phyloP scores from a whole-genome alignment of 2,329 filamentous ascomycete species.

The Arthrobotrys conoides region DNA sequence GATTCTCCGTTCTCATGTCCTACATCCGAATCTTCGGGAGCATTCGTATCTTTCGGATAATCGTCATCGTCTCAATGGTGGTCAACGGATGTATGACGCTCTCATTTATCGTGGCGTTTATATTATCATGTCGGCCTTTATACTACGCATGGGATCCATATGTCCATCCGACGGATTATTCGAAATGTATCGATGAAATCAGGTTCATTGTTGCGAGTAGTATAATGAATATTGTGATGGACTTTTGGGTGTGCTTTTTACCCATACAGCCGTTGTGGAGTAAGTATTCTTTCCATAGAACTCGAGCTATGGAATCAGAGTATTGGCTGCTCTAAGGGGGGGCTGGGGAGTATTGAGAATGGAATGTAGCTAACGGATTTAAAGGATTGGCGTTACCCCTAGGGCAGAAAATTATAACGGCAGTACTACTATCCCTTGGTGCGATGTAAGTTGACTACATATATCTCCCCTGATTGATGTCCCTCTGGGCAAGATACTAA shows the following conservation, averaged over 20 bases:
- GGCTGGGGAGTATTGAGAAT: too few species aligned
- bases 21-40: slow-evolving; percentile 62
- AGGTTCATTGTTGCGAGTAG: slow-evolving; percentile 27
- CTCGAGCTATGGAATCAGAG: too few species aligned
- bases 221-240: slow-evolving; percentile 44
- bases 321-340: too few species aligned
- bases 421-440: slow-evolving; percentile 40
- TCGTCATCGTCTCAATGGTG: slow-evolving; percentile 43
- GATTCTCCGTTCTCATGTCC: slow-evolving; percentile 62
- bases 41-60: slow-evolving; percentile 28
- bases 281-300: slow-evolving; percentile 22
- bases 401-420: slow-evolving; percentile 48
- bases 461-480: not conserved
- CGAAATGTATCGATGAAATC: slow-evolving; percentile 36
- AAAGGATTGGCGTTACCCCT: slow-evolving; percentile 39
- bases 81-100: slow-evolving; percentile 38
- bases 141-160: slow-evolving; percentile 32
- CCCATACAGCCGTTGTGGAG: slow-evolving; percentile 48
- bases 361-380: not conserved
- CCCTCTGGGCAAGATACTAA: not conserved
- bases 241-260: slow-evolving; percentile 51
- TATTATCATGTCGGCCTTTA: slow-evolving; percentile 28
- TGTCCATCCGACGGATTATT: slow-evolving; percentile 27
- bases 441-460: slow-evolving; percentile 34
- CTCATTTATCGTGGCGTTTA: slow-evolving; percentile 29